These are phyloP conservation scores for Colletotrichum sp. DNA, from an alignment of 2,329 filamentous ascomycete genomes.

Conservation along the genomic window DNA sequence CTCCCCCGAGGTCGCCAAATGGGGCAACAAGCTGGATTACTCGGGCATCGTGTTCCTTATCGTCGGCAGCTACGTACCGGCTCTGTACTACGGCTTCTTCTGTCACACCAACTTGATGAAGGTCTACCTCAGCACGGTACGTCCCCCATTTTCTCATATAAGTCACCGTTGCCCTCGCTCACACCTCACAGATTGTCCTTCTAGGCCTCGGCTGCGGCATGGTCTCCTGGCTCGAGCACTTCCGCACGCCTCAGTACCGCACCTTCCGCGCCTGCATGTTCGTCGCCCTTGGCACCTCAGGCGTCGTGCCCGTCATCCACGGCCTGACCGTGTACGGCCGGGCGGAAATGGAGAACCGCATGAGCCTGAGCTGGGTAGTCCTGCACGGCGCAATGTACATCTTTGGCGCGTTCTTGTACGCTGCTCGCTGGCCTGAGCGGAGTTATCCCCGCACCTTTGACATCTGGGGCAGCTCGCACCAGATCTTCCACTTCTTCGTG, in stretches of 20 bases:
- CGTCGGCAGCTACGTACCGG: slow-evolving; percentile 88
- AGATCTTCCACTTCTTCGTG: slow-evolving; percentile 93
- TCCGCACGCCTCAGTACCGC: slow-evolving; percentile 83
- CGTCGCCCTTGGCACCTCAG: slow-evolving; percentile 83
- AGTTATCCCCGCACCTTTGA: slow-evolving; percentile 81
- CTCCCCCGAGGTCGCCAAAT: slow-evolving; percentile 75
- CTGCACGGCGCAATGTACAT: slow-evolving; percentile 86
- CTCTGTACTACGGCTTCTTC: slow-evolving; percentile 86
- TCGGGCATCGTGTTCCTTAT: slow-evolving; percentile 92
- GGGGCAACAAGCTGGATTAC: slow-evolving; percentile 95
- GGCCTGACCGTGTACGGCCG: slow-evolving; percentile 73
- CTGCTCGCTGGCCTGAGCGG: slow-evolving; percentile 84
- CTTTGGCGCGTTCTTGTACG: slow-evolving; percentile 84
- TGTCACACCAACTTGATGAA: slow-evolving; percentile 69
- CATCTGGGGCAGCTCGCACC: slow-evolving; percentile 91
- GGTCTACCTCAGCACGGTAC: slow-evolving; percentile 77
- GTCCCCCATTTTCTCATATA: slow-evolving; percentile 28
- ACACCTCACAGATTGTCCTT: slow-evolving; percentile 67
- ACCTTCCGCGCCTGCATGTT: slow-evolving; percentile 91
- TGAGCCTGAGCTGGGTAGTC: slow-evolving; percentile 82
- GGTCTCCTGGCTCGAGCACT: slow-evolving; percentile 81
- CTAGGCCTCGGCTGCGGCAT: slow-evolving; percentile 78
- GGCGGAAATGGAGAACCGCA: slow-evolving; percentile 68
- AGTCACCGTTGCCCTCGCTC: slow-evolving; percentile 17
- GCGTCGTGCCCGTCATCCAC: slow-evolving; percentile 83